A percentile compares a stretch with the other conserved stretches of the same genome.
Conservation (phyloP, 1,284 basidiomycete species). For the Microbotryomycetes sp. region DNA sequence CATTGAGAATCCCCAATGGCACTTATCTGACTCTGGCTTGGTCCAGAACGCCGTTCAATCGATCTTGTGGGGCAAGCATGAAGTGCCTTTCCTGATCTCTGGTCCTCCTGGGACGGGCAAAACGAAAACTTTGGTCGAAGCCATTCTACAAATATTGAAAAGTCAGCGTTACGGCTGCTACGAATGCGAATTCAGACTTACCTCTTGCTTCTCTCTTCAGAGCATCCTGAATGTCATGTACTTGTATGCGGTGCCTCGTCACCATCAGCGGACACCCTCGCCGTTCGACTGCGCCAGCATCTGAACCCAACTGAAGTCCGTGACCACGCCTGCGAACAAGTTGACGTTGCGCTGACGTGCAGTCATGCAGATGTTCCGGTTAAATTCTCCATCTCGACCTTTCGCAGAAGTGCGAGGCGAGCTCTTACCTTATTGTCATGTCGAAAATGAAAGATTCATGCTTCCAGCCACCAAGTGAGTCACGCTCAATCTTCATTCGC, state of each 20-base stretch:
- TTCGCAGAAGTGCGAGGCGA: slow-evolving; percentile 40
- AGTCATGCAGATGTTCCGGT: slow-evolving; percentile 22
- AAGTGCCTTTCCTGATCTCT: slow-evolving; percentile 30
- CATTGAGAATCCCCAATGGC: too few species aligned
- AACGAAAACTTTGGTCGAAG: slow-evolving; percentile 41
- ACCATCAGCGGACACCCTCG: slow-evolving; percentile 44
- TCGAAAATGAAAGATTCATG: slow-evolving; percentile 33
- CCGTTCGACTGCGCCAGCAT: slow-evolving; percentile 36
- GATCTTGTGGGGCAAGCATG: slow-evolving; percentile 27
- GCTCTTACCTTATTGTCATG: slow-evolving; percentile 32
- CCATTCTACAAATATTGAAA: slow-evolving; percentile 39
- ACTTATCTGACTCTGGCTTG: not conserved
- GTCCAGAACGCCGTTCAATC: slow-evolving; percentile 31
- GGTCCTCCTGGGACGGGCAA: slow-evolving; percentile 40
- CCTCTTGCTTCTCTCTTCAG: not conserved
- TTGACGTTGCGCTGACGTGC: not conserved
- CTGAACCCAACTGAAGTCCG: not conserved
- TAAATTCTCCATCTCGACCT: slow-evolving; percentile 41
- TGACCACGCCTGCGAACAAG: slow-evolving; percentile 10
- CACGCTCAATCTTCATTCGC: not conserved
- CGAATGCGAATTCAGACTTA: not conserved
- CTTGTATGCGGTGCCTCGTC: slow-evolving; percentile 43
- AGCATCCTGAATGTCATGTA: slow-evolving; percentile 35
- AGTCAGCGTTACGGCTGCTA: not conserved
- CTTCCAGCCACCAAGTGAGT: slow-evolving; percentile 28